phyloP scores from a whole-genome alignment of 176 grass and related monocot genomes.

The Avena eriantha region DNA sequence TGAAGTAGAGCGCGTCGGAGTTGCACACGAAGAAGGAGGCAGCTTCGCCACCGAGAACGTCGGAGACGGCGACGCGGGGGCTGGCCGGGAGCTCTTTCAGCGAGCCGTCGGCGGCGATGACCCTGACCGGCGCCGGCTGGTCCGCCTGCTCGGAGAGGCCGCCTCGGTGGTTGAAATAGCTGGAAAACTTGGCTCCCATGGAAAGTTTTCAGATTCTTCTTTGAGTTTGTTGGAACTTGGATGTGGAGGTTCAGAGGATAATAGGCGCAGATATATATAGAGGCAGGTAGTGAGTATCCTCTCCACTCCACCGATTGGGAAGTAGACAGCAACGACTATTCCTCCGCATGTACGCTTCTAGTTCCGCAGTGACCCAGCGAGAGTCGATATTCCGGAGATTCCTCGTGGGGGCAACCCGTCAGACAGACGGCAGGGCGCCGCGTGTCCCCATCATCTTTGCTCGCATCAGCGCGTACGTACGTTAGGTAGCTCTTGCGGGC shows the following conservation, averaged over 20 bases:
- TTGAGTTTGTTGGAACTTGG: neutral
- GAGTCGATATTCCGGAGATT: too few relatives aligned
- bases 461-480: neutral
- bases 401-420: neutral
- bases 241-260: neutral
- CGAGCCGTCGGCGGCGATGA: slow-evolving; percentile 62
- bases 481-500: neutral
- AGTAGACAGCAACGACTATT: too few relatives aligned
- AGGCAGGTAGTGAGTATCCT: neutral
- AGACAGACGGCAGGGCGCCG: neutral
- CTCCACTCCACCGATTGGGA: too few relatives aligned
- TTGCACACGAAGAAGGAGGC: slow-evolving; percentile 59
- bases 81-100: slow-evolving; percentile 47
- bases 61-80: slow-evolving; percentile 13
- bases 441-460: neutral
- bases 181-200: slow-evolving; percentile 60
- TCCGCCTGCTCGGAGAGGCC: slow-evolving; percentile 4
- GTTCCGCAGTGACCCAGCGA: too few relatives aligned
- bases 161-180: slow-evolving; percentile 13
- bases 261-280: slow-evolving; percentile 7
- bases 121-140: slow-evolving; percentile 32
- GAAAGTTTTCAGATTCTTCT: neutral
- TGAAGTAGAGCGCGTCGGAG: slow-evolving; percentile 71
- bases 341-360: too few relatives aligned
- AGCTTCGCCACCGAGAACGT: slow-evolving; percentile 5